Evolutionary conservation across 2,329 filamentous ascomycete genomes (phyloP), one percentile per base, ranked within the genome.

Genomic region (Boeremia exigua): DNA sequence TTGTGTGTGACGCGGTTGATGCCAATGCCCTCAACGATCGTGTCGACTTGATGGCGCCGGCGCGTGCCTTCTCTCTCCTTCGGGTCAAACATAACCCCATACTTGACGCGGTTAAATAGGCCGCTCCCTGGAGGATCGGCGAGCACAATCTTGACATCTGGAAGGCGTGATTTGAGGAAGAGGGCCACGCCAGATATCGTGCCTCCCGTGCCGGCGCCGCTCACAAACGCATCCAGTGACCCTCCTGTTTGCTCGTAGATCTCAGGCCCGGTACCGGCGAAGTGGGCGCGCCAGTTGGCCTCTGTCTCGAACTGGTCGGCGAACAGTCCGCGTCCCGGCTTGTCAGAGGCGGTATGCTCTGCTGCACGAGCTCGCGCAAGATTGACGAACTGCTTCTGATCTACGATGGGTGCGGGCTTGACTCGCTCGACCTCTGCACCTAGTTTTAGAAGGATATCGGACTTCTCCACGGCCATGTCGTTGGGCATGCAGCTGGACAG

Each of bases 101-200:
- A 91, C 65, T 89, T 89, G 62, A 99, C 84, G 71, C 91, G 90
- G 79, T 99, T 96, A 80, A 90, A 97, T 25, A 99, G 80, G 0
- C 95, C 95, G 72, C 91, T 96, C 9, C 95, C 95, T 73, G 96
- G 92, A 1, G 95, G 96, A 75, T 99, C 95, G 0, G 95, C 94
- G 1, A 99, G 85, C 1, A 98, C 87, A 29, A 98, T 80, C 60
- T 83, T 84, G 54, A 95, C 62, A 10, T 81, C 70, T 0, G 82
- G 81, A n/a, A 92, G 72, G 47, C 83, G 78, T 38, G 90, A 86
- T 76, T 97, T 98, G 28, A 99, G 79, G 71, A 88, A 95, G 52
- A 88, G 81, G 7, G 93, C 88, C 19, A 96, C 90, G 12, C 95
- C 95, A 9, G 92, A 89, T 23, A 99, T 88, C 3, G 95, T 99